Percentiles rank a stretch among this genome's conserved stretches.
phyloP scores from a whole-genome alignment of 306 rosid species.

The Senna siamea region DNA sequence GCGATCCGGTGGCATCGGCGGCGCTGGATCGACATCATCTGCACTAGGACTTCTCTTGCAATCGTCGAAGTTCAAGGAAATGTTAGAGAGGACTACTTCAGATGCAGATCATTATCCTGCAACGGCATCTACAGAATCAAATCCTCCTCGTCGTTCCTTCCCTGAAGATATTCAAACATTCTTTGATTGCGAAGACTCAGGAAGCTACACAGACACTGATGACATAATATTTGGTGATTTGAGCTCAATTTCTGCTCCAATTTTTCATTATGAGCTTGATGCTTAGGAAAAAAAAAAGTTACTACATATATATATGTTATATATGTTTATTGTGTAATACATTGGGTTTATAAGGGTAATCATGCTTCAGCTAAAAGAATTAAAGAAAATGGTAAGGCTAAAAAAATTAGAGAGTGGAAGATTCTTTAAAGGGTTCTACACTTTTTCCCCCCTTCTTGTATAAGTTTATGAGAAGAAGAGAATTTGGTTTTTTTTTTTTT shows the following conservation, averaged over 20 bases:
- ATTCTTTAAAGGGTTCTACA: constrained; percentile 20
- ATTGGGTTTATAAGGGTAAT: constrained; percentile 12
- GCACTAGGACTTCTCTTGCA: constrained; percentile 58
- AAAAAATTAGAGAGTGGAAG: constrained; percentile 13
- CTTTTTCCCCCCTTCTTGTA: not conserved
- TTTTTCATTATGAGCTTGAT: constrained; percentile 74
- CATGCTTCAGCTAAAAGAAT: constrained; percentile 4
- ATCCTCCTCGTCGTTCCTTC: constrained; percentile 57
- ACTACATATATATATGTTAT: not conserved
- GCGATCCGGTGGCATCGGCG: not conserved
- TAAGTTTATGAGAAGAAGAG: not conserved
- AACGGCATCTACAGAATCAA: constrained; percentile 32
- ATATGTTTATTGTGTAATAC: not conserved
- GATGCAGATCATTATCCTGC: constrained; percentile 31
- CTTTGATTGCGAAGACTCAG: constrained; percentile 65
- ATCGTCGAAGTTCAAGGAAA: constrained; percentile 66
- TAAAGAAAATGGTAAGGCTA: not conserved
- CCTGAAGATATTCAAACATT: constrained; percentile 91
- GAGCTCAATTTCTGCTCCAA: constrained; percentile 52
- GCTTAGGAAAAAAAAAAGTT: constrained; percentile 22
- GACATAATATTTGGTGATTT: constrained; percentile 75
- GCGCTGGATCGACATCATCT: constrained; percentile 41
- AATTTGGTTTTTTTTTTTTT: constrained; percentile 1
- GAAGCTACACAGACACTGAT: constrained; percentile 54
- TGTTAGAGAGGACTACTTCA: too few relatives aligned